These are phyloP conservation scores for Penicillium malachiteum DNA, from an alignment of 495 filamentous ascomycete species.

Conservation along the genomic window DNA sequence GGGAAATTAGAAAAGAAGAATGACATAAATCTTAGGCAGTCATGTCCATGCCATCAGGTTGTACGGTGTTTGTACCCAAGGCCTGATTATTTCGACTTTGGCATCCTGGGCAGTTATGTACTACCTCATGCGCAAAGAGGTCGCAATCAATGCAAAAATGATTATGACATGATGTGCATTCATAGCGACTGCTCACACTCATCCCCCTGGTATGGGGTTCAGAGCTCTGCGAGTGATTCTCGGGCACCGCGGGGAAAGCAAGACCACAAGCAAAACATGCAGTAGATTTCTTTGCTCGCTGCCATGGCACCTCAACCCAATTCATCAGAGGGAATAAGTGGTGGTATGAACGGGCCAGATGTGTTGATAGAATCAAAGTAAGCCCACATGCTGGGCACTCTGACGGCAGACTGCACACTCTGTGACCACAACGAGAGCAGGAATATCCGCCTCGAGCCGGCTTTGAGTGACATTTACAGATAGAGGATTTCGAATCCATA, in stretches of 20 bases:
- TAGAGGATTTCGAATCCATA: slow-evolving; percentile 67
- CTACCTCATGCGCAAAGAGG: slow-evolving; percentile 85
- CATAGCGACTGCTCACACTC: slow-evolving; percentile 84
- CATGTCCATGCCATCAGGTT: slow-evolving; percentile 34
- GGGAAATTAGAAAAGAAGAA: not conserved
- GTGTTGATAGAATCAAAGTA: slow-evolving; percentile 94
- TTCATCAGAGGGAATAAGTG: slow-evolving; percentile 90
- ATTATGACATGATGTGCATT: slow-evolving; percentile 76
- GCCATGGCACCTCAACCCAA: slow-evolving; percentile 89
- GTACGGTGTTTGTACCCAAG: not conserved
- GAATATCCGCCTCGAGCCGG: slow-evolving; percentile 85
- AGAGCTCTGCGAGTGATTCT: slow-evolving; percentile 34
- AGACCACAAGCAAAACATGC: slow-evolving; percentile 52
- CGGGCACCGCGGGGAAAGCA: slow-evolving; percentile 47
- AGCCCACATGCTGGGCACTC: slow-evolving; percentile 89
- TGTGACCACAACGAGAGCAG: slow-evolving; percentile 83
- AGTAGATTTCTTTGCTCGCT: slow-evolving; percentile 52
- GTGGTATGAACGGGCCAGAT: slow-evolving; percentile 91
- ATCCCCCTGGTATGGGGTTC: slow-evolving; percentile 56
- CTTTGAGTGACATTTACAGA: slow-evolving; percentile 89
- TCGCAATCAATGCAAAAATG: slow-evolving; percentile 99
- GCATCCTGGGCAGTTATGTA: slow-evolving; percentile 95
- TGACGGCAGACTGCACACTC: slow-evolving; percentile 88
- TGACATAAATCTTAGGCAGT: slow-evolving; percentile 7
- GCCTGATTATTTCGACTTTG: slow-evolving; percentile 54